Conservation (phyloP, 2,329 filamentous ascomycete species). For the Claviceps maximensis region DNA sequence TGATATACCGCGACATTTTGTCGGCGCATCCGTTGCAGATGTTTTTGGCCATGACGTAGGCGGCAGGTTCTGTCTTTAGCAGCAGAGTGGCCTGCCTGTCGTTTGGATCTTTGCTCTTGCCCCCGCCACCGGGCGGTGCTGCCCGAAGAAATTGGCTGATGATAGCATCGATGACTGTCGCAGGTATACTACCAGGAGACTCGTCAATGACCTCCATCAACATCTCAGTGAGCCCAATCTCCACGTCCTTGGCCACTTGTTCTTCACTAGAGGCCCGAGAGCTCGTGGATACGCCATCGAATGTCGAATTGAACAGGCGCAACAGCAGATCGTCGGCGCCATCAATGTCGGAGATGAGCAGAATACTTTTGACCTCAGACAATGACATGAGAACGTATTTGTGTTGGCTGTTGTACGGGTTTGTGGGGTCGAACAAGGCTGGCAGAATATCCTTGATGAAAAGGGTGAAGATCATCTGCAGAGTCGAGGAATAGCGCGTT, state of each 20-base stretch:
- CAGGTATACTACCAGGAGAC: constrained; percentile 54
- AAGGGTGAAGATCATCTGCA: constrained; percentile 80
- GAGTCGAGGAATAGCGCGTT: background rate
- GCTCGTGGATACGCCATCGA: constrained; percentile 77
- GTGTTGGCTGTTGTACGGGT: constrained; percentile 87
- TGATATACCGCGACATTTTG: constrained; percentile 89
- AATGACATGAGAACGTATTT: constrained; percentile 82
- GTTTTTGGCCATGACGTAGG: constrained; percentile 92
- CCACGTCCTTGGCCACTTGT: constrained; percentile 80
- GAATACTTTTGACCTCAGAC: constrained; percentile 85
- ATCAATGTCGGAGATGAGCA: constrained; percentile 79
- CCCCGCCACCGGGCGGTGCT: constrained; percentile 52
- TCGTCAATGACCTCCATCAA: constrained; percentile 82
- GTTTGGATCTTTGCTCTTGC: constrained; percentile 51
- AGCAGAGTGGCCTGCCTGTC: constrained; percentile 70
- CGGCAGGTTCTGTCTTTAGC: constrained; percentile 78
- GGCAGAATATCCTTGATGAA: constrained; percentile 76
- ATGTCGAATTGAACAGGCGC: constrained; percentile 74
- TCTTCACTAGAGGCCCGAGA: constrained; percentile 65
- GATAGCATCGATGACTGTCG: constrained; percentile 78
- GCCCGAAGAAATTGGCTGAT: constrained; percentile 91
- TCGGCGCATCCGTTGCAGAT: constrained; percentile 82
- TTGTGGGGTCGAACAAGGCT: constrained; percentile 69
- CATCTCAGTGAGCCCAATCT: constrained; percentile 81
- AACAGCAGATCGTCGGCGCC: constrained; percentile 67